Evolutionary conservation across 345 rosid species (phyloP), one percentile per base, ranked within the genome.

Genomic region (Zanthoxylum bungeanum): DNA sequence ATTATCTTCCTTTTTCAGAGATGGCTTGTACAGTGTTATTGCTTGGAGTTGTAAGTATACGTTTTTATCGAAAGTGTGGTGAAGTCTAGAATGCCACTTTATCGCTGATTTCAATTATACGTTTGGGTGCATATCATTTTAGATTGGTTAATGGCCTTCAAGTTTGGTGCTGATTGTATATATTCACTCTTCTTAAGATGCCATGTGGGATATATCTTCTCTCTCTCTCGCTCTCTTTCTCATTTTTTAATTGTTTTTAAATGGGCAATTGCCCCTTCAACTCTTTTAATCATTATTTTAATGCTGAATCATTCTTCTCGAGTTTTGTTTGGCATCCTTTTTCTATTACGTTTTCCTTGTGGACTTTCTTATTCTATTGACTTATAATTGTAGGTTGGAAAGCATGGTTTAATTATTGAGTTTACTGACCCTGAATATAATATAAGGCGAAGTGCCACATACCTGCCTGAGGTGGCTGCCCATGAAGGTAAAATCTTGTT

Each of bases 391-490:
- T 78, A 94, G 98, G 83, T 92, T 14, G 99, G 99, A 58, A 87
- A 55, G 85, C 99, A 95, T 78, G 99, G 99, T 62, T 80, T 95
- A 69, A 92, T 92, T 73, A 95, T 95, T 66, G 99, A 89, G 80
- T 95, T 95, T 75, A 70, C 79, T 67, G 98, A 92, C 72, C 91
- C 98, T 75, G 91, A 79, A 66, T 77, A 79, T 72, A 85, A 77
- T 9, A 51, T 79, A 64, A 88, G 86, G 84, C 87, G 96, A 66
- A 95, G 85, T 71, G 99, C 98, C 55, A 95, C 99, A 42, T 95
- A 95, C 74, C 74, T 95, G 84, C 99, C 99, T 66, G 99, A 95
- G 77, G 98, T 95, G 68, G 87, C 99, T 74, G 97, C 97, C 61
- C 93, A 92, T 70, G 99, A 95, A 95, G 98, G 99, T 90, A 79